Conservation (phyloP, 441 rosid species). For the Adansonia madagascariensis region DNA sequence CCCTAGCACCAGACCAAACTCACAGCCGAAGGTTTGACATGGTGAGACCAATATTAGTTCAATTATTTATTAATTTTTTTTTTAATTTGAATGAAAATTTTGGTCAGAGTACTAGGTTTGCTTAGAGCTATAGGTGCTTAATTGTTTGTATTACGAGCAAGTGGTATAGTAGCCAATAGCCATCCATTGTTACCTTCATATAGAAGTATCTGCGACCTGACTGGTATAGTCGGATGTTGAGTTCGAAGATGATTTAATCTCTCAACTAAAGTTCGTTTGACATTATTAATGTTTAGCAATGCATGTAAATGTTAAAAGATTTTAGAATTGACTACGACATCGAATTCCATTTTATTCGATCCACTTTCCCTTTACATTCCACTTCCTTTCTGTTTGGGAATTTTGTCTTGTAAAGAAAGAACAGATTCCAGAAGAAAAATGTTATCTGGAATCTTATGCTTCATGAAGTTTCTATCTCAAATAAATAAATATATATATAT, state of each 20-base stretch:
- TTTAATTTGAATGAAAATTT: background rate
- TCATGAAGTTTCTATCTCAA: background rate
- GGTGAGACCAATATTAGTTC: background rate
- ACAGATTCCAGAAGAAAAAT: background rate
- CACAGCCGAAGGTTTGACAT: background rate
- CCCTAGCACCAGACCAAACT: background rate
- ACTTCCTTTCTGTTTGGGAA: background rate
- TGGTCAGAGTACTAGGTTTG: background rate
- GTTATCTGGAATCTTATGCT: conserved; percentile 5
- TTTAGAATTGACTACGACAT: background rate
- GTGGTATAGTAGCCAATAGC: background rate
- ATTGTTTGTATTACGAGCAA: background rate
- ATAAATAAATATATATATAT: background rate
- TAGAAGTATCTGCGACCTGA: no score
- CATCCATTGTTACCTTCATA: background rate
- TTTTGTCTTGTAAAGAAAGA: background rate
- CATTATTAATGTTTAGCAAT: background rate
- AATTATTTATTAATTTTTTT: conserved; percentile 1
- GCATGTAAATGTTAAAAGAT: background rate
- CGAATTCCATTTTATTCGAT: background rate
- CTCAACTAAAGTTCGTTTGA: no score
- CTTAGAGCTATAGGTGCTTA: background rate
- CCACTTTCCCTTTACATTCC: background rate
- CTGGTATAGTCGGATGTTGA: no score
- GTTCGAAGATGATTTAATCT: background rate